These are phyloP conservation scores for Hypoxylon crocopeplum DNA, from an alignment of 495 filamentous ascomycete species.

Conservation along the genomic window DNA sequence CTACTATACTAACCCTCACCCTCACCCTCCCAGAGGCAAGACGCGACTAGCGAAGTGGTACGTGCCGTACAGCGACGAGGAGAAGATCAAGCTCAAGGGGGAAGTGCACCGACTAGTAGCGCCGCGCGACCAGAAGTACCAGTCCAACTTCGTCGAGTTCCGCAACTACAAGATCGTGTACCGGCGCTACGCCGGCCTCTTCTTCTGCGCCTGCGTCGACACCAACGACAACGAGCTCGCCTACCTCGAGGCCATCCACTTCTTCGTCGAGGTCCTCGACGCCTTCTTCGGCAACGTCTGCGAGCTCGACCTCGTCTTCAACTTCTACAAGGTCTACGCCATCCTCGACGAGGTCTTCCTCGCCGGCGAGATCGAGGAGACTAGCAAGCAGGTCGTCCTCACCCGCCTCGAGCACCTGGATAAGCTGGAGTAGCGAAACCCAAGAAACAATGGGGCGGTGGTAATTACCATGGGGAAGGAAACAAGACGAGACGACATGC, in stretches of 20 bases:
- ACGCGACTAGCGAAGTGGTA: slow-evolving; percentile 99
- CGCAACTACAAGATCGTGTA: slow-evolving; percentile 94
- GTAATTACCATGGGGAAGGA: not conserved
- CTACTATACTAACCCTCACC: not conserved
- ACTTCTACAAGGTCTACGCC: slow-evolving; percentile 91
- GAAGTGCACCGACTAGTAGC: slow-evolving; percentile 95
- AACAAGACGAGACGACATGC: not conserved
- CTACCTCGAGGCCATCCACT: slow-evolving; percentile 97
- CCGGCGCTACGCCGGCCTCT: slow-evolving; percentile 93
- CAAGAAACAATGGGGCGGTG: not conserved
- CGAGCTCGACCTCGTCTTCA: slow-evolving; percentile 98
- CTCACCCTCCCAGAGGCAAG: slow-evolving; percentile 75
- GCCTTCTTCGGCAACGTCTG: slow-evolving; percentile 99
- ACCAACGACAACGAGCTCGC: slow-evolving; percentile 98
- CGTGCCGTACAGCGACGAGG: slow-evolving; percentile 94
- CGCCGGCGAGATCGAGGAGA: slow-evolving; percentile 97
- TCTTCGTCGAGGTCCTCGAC: slow-evolving; percentile 98
- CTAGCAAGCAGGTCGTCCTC: slow-evolving; percentile 95
- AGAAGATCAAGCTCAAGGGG: slow-evolving; percentile 95
- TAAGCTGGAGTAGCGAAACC: slow-evolving; percentile 77
- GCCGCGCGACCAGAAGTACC: slow-evolving; percentile 97
- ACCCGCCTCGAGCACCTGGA: slow-evolving; percentile 94
- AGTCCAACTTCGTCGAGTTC: slow-evolving; percentile 99
- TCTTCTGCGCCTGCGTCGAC: slow-evolving; percentile 99
- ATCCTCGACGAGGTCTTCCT: slow-evolving; percentile 97